Base-by-base conservation (phyloP, 2,329 filamentous ascomycete species). In the Eurotiales sp. region DNA sequence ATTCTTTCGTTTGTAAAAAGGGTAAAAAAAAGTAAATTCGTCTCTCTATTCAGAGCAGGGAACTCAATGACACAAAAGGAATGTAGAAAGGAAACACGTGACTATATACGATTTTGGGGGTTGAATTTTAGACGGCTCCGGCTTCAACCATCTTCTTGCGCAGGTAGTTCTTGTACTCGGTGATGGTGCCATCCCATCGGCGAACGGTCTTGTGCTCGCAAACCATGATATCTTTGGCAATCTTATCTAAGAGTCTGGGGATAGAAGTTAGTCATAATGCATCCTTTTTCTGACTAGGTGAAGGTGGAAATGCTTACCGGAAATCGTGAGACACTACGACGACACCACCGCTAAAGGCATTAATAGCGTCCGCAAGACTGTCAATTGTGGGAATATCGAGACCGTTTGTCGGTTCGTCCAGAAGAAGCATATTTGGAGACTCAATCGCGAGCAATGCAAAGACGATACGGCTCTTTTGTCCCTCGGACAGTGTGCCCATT, bases 371-470 rank as follows among this genome's bases (percentile, higher is more conserved):
- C 2, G 93, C 95, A 76, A 99, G 76, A 75, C 87, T 91, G 78
- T 99, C 93, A 66, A 99, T 99, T 49, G 93, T 97, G 25, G 93
- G 91, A 59, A 99, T 99, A 81, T 99, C 93, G 57, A 99, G 80
- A 82, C 93, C 93, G 85, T 99, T 99, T 70, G 93, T 99, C 72
- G 93, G 95, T 78, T 99, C 93, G 77, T 99, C 93, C 51, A 99
- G 84, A 61, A 99, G 75, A 63, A 99, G 76, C 93, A 99, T 99
- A 81, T 99, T 99, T 62, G 93, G 93, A 23, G 85, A 78, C 64
- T 99, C 93, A 60, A 99, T 96, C 59, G 93, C 93, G 59, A 99
- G 78, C 62, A 99, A 80, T 36, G 93, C 93, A 70, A 99, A 99
- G 37, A 99, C 93, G 67, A 99, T 96, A 82, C 95, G 88, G 67